Base-by-base conservation (phyloP, 345 rosid genomes). In the Bretschneidera sinensis region DNA sequence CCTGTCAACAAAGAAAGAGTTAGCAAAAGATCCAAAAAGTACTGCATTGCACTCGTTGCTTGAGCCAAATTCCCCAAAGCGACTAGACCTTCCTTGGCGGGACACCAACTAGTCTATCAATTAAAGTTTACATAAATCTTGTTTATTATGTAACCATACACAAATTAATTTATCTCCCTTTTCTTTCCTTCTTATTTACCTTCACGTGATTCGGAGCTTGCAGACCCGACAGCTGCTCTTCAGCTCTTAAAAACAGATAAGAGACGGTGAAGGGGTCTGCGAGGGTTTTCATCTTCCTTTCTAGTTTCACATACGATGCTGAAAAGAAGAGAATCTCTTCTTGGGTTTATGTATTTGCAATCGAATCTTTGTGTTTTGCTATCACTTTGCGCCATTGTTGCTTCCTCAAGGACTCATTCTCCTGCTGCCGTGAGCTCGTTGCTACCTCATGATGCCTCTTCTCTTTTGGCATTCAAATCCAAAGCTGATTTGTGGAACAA, bases 181-280 rank as follows among this genome's bases (percentile, higher is more conserved):
- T 1, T 18, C 5, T 21, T 14, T 35, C 18, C 25, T 64, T 62
- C 57, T 61, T 51, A n/a, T 50, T 62, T 62, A 22, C 54, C 51
- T 81, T 83, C 95, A 88, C 91, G 95, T 88, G 95, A 81, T 76
- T 71, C 85, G 74, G 80, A 77, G 66, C 61, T 72, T 71, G 65
- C 76, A 62, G 79, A 15, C 61, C 70, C 82, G 80, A 71, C 79
- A 82, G 71, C 75, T 74, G 63, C 70, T 21, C 68, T 70, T 74
- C 68, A 59, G 64, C 67, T 68, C 61, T 73, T 71, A 43, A 61
- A 50, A 31, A 24, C 43, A 19, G 17, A 11, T 25, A 34, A 48
- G 22, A 24, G 2, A 21, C 2, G 45, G 11, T 9, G 11, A 39
- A 39, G 11, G 45, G 45, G 9, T 9, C 9, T 4, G 35, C 1